Percentiles rank a stretch among this genome's conserved stretches.
These are phyloP conservation scores for Phytophthora idaei DNA, from an alignment of 352 stramenopile species.

Conservation along the genomic window DNA sequence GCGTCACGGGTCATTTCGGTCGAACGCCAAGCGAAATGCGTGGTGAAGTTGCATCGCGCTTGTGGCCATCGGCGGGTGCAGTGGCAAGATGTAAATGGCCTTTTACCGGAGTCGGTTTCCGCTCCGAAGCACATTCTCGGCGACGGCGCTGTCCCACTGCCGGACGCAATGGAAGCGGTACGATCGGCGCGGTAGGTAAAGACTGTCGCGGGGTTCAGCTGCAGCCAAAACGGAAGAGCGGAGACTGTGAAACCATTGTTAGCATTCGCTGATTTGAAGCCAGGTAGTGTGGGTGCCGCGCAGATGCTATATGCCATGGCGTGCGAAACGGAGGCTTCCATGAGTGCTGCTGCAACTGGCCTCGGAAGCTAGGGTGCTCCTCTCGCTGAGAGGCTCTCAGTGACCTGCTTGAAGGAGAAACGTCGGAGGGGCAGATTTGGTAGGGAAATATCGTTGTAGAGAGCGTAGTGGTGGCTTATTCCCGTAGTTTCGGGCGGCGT, in stretches of 20 bases:
- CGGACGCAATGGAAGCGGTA: constrained; percentile 25
- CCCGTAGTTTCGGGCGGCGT: background rate
- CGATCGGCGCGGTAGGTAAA: constrained; percentile 33
- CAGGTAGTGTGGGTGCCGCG: constrained; percentile 21
- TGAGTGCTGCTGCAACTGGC: constrained; percentile 15
- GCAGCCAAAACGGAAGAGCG: constrained; percentile 28
- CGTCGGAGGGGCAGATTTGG: background rate
- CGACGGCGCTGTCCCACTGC: constrained; percentile 20
- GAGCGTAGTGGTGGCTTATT: background rate
- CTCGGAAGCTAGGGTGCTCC: background rate
- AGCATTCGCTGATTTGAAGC: constrained; percentile 36
- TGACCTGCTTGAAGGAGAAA: background rate
- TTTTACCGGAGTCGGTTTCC: background rate
- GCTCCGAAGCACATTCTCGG: constrained; percentile 11
- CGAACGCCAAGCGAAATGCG: background rate
- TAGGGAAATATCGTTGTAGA: background rate
- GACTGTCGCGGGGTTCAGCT: constrained; percentile 29
- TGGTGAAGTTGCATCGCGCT: constrained; percentile 3
- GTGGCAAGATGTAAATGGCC: background rate
- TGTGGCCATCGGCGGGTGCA: constrained; percentile 1
- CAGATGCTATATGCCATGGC: constrained; percentile 32
- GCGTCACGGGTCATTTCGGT: constrained; percentile 7
- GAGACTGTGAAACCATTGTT: constrained; percentile 23
- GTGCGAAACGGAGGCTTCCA: constrained; percentile 42
- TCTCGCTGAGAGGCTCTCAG: background rate